phyloP scores from a whole-genome alignment of 208 protist species.

The Crithidia sp. region DNA sequence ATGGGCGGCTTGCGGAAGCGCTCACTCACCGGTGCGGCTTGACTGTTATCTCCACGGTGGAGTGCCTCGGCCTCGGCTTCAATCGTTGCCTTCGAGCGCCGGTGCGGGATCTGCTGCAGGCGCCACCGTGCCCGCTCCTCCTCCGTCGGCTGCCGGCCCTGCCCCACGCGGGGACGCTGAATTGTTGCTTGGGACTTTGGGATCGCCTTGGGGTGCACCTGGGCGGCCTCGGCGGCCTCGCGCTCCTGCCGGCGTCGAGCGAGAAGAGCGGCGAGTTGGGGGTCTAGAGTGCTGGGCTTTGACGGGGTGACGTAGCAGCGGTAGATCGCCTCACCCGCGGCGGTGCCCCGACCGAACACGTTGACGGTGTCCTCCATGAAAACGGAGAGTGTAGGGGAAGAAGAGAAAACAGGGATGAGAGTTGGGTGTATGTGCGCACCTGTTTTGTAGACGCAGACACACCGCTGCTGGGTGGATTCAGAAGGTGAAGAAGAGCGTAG shows the following conservation, averaged over 20 bases:
- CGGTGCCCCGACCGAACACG: slow-evolving; percentile 86
- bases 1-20: slow-evolving; percentile 53
- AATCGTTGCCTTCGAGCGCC: slow-evolving; percentile 60
- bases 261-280: slow-evolving; percentile 65
- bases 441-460: too few species aligned
- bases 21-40: slow-evolving; percentile 17
- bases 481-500: too few species aligned
- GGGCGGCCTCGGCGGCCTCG: slow-evolving; percentile 64
- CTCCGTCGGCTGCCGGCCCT: slow-evolving; percentile 37
- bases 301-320: slow-evolving; percentile 74
- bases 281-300: slow-evolving; percentile 85
- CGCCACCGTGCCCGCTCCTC: slow-evolving; percentile 72
- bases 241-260: slow-evolving; percentile 61
- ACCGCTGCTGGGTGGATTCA: too few species aligned
- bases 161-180: slow-evolving; percentile 64
- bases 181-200: slow-evolving; percentile 83
- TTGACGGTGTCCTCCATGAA: slow-evolving; percentile 58
- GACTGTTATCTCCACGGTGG: slow-evolving; percentile 9
- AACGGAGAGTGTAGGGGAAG: background rate
- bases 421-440: background rate
- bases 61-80: slow-evolving; percentile 44
- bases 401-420: background rate
- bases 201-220: slow-evolving; percentile 72
- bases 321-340: slow-evolving; percentile 89
- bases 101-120: slow-evolving; percentile 70